Conservation (phyloP, 2,329 filamentous ascomycete species). For the Mycogone perniciosa region DNA sequence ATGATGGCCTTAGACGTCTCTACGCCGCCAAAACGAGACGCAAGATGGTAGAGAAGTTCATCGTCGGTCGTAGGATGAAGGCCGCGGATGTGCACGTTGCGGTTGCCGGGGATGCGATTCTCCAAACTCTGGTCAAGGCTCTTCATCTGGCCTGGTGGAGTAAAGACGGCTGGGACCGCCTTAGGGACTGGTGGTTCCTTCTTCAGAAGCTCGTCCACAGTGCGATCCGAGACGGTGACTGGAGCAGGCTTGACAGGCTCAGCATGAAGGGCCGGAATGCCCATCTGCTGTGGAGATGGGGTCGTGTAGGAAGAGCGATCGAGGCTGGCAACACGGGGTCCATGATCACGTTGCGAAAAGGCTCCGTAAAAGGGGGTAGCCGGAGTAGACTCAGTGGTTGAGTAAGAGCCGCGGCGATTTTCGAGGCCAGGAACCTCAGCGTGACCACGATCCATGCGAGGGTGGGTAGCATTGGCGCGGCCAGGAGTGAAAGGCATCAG, state of each 20-base stretch:
- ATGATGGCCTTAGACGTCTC: conserved; percentile 99
- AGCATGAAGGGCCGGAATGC: conserved; percentile 28
- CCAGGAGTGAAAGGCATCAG: conserved; percentile 48
- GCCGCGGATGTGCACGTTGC: conserved; percentile 96
- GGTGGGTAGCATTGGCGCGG: conserved; percentile 37
- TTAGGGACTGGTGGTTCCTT: conserved; percentile 78
- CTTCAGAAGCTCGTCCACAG: conserved; percentile 59
- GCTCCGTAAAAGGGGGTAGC: conserved; percentile 60
- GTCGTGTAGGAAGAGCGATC: conserved; percentile 62
- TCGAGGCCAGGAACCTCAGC: conserved; percentile 56
- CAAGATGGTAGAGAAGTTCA: conserved; percentile 75
- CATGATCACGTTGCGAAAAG: conserved; percentile 52
- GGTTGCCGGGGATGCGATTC: conserved; percentile 85
- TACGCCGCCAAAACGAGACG: conserved; percentile 83
- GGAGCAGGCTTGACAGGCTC: conserved; percentile 37
- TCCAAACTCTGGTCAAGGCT: conserved; percentile 90
- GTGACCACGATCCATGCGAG: conserved; percentile 41
- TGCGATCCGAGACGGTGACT: conserved; percentile 37
- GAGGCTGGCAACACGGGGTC: conserved; percentile 50
- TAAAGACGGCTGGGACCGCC: conserved; percentile 85
- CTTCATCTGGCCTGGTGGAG: conserved; percentile 77
- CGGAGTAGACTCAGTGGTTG: conserved; percentile 59
- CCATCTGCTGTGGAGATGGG: conserved; percentile 57
- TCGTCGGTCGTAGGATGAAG: conserved; percentile 94
- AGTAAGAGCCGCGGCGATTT: conserved; percentile 61